Evolutionary conservation across 2,329 filamentous ascomycete species (phyloP).

Genomic region (Falciphora oryzae): DNA sequence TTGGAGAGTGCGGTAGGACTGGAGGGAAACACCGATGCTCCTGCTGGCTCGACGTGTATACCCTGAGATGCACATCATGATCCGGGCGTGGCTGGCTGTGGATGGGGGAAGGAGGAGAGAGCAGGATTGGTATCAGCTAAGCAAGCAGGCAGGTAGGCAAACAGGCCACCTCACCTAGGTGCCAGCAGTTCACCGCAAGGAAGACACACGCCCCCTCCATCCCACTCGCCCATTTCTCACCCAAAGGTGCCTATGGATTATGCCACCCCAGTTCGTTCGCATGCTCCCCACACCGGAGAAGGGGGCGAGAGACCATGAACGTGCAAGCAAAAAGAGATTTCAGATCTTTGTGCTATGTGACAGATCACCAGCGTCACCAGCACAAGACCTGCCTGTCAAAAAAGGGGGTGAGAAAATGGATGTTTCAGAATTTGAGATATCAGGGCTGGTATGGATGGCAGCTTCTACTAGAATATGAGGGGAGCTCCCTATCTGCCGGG

Average conservation of each 20-base stretch:
- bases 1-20: conserved; percentile 10
- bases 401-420: background rate
- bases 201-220: background rate
- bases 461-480: background rate
- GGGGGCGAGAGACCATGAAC: background rate
- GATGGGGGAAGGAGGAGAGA: too few relatives aligned
- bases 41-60: conserved; percentile 1
- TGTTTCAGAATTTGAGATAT: conserved; percentile 4
- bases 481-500: background rate
- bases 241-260: background rate
- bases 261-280: conserved; percentile 1
- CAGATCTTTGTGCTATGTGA: conserved; percentile 11
- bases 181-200: background rate
- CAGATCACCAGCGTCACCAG: conserved; percentile 7
- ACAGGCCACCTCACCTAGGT: background rate
- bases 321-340: conserved; percentile 1
- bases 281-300: background rate
- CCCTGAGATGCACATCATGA: conserved; percentile 9
- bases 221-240: background rate
- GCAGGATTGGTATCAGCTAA: background rate
- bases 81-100: background rate
- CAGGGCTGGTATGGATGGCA: too few relatives aligned
- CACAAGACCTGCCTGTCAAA: conserved; percentile 7
- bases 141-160: background rate
- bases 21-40: conserved; percentile 2